Evolutionary conservation across 257 asterid genomes (phyloP), one percentile per base, ranked within the genome.

Genomic region (Salvia splendens): DNA sequence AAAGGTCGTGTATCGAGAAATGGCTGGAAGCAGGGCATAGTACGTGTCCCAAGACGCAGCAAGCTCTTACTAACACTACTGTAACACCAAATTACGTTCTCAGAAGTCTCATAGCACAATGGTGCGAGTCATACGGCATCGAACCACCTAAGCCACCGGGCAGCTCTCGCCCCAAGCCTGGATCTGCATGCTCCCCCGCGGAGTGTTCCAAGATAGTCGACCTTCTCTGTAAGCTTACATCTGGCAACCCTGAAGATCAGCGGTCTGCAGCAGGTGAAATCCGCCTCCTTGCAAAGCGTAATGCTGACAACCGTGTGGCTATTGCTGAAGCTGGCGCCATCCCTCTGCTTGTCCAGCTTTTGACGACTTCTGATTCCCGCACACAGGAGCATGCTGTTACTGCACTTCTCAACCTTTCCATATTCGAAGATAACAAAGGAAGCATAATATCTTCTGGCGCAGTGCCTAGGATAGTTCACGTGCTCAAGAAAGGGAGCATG

Each of bases 241-340:
- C 89, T 2, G 82, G 83, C 52, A 83, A 57, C 85, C 93, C 96
- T 0, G 98, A 92, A 64, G 98, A 91, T 42, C 96, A 82, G 45
- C 82, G 92, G 17, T 79, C 95, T 0, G 96, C 98, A 32, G 94
- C 99, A 0, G 91, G 96, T 20, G 99, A 94, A 76, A 83, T 94
- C 77, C 98, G 99, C 54, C 92, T 91, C 24, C 97, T 94, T 33
- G 98, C 99, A 61, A 94, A 94, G 75, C 91, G 96, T 38, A 94
- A 91, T 52, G 87, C 97, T 12, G 95, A 91, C 74, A 91, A 94
- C 32, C 96, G 98, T 16, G 91, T 94, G 16, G 97, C 99, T 2
- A 86, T 94, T 67, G 99, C 98, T 15, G 96, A 91, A 78, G 93
- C 97, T n/a, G 99, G 99, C 32, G 98, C 96, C 32, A 87, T 94